These are phyloP conservation scores for Paraphoma sp. DNA, from an alignment of 2,329 filamentous ascomycete species.

Conservation along the genomic window DNA sequence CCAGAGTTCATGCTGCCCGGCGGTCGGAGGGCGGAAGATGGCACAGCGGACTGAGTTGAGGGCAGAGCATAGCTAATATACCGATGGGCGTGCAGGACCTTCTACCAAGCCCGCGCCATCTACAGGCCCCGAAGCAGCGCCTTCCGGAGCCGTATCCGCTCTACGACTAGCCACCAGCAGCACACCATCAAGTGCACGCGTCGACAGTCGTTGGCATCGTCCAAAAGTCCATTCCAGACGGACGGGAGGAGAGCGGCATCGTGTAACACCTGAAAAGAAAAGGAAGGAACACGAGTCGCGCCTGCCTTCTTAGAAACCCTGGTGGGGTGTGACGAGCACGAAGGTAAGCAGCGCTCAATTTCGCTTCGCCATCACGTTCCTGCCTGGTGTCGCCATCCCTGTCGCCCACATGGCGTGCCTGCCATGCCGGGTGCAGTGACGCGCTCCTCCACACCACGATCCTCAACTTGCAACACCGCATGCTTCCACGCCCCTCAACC, in stretches of 20 bases:
- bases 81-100: slow-evolving; percentile 27
- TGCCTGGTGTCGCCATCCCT: slow-evolving; percentile 31
- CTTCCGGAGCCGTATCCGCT: not conserved
- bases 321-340: slow-evolving; percentile 27
- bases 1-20: slow-evolving; percentile 3
- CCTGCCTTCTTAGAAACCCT: slow-evolving; percentile 12
- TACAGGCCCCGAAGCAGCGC: slow-evolving; percentile 23
- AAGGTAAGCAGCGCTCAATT: slow-evolving; percentile 42
- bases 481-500: slow-evolving; percentile 29
- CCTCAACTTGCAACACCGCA: slow-evolving; percentile 39
- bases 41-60: slow-evolving; percentile 1
- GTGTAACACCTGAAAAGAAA: not conserved
- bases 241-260: not conserved
- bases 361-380: slow-evolving; percentile 35
- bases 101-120: slow-evolving; percentile 17
- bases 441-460: slow-evolving; percentile 29
- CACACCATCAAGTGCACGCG: slow-evolving; percentile 7
- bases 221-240: not conserved
- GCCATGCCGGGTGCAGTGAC: slow-evolving; percentile 23
- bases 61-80: slow-evolving; percentile 43
- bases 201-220: slow-evolving; percentile 12
- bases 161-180: not conserved
- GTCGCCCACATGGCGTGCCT: slow-evolving; percentile 40
- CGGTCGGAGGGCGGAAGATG: slow-evolving; percentile 2
- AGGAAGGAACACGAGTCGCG: slow-evolving; percentile 5